Base-by-base conservation (phyloP, 768 basidiomycete species). In the Sporobolomyces phaffii region DNA sequence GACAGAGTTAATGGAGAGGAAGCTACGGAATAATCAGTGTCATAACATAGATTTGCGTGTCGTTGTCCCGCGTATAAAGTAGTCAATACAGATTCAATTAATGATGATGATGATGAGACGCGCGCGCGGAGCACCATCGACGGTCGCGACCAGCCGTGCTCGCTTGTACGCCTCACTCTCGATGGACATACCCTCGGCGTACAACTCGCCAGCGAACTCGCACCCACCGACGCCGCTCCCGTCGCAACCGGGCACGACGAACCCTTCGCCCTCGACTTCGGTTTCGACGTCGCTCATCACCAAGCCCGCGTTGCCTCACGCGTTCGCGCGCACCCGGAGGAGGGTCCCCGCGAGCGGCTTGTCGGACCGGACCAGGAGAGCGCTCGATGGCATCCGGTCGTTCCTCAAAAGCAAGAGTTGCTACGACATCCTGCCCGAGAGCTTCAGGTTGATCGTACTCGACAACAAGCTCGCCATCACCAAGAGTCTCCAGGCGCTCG, bases 341-440 rank as follows among this genome's bases (percentile, higher is more conserved):
- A 62, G 56, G 2, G 50, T 53, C 5, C 60, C 57, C 5, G 66
- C 61, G 26, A 68, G 60, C 20, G 62, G 58, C 49, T 43, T 62
- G 1, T 31, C 61, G 1, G 54, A 51, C 13, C 26, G 61, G 15
- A 68, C 56, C 14, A 44, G 56, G 6, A 49, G 76, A 45, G 81
- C 79, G 0, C 72, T 81, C 28, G 77, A 78, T 40, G 74, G 77
- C 24, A 91, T 99, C 75, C 83, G 94, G 57, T 79, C 79, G 57
- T 90, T 91, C 79, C 86, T 98, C 80, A 88, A 85, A 74, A 84
- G 87, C 64, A 85, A 90, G 75, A 72, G 65, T 40, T 86, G 87
- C 72, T 99, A 98, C 80, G 94, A 98, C 78, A 91, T 94, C 36
- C 93, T 99, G 74, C 96, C 96, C 29, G 90, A 98, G 80, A 89